Evolutionary conservation across 768 basidiomycete genomes (phyloP).

Genomic region (Naematelia aurantialba): DNA sequence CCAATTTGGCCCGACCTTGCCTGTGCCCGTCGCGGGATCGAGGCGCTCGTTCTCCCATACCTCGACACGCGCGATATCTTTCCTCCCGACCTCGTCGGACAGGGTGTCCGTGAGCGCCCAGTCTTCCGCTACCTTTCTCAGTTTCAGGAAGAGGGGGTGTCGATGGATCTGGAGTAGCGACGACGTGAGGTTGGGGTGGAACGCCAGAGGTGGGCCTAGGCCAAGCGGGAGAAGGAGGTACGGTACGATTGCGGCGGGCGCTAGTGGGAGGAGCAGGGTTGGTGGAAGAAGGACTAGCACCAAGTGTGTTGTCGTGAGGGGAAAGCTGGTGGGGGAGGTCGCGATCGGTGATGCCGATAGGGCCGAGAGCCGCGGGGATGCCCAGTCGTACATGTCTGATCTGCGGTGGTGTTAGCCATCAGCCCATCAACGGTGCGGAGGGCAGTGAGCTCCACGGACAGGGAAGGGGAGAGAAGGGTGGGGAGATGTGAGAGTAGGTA

Average conservation of each 20-base stretch:
- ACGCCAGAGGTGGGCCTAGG: constrained; percentile 35
- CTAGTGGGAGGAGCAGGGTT: constrained; percentile 41
- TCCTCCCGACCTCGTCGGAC: constrained; percentile 34
- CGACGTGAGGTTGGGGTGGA: constrained; percentile 44
- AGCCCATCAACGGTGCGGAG: not conserved
- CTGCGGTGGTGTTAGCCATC: constrained; percentile 17
- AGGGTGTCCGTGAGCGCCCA: constrained; percentile 39
- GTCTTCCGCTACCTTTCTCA: constrained; percentile 22
- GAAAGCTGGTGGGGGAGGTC: constrained; percentile 29
- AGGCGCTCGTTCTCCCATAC: constrained; percentile 50
- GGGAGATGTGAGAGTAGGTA: not conserved
- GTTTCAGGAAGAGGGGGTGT: constrained; percentile 12
- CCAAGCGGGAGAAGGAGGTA: constrained; percentile 46
- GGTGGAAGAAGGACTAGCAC: constrained; percentile 42
- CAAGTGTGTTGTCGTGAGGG: constrained; percentile 43
- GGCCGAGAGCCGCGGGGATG: constrained; percentile 18
- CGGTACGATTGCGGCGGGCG: constrained; percentile 30
- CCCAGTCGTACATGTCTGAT: constrained; percentile 38
- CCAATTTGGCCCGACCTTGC: constrained; percentile 15
- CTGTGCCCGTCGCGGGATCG: constrained; percentile 30
- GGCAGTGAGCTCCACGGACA: not conserved
- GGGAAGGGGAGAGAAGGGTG: not conserved
- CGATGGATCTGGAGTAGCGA: constrained; percentile 17
- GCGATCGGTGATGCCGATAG: constrained; percentile 15
- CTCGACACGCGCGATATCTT: constrained; percentile 34